Percentiles rank a stretch among this genome's conserved stretches.
phyloP scores from a whole-genome alignment of 1,284 basidiomycete genomes.

The Athelia sp. region DNA sequence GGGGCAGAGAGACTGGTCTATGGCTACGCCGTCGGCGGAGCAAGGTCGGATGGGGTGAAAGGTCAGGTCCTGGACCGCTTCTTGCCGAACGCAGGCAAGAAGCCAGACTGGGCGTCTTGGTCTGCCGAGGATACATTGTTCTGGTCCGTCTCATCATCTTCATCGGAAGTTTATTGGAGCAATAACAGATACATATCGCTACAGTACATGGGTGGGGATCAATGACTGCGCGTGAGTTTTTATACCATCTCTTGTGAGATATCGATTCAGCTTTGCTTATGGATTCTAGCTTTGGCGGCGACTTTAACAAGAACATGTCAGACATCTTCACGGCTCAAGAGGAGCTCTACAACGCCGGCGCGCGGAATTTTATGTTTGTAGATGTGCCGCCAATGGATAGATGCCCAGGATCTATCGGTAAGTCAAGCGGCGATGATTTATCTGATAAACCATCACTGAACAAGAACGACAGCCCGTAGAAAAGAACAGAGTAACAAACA shows the following conservation, averaged over 20 bases:
- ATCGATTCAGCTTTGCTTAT: not conserved
- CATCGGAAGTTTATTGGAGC: no score
- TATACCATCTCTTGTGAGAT: constrained; percentile 1
- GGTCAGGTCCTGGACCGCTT: constrained; percentile 35
- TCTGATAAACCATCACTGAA: constrained; percentile 6
- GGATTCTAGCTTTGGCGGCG: not conserved
- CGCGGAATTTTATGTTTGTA: constrained; percentile 60
- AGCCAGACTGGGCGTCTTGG: constrained; percentile 38
- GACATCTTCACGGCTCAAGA: constrained; percentile 37
- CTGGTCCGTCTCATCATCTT: constrained; percentile 21
- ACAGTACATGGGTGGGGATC: constrained; percentile 63
- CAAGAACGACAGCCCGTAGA: constrained; percentile 7
- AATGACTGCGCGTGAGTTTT: constrained; percentile 52
- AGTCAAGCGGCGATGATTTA: constrained; percentile 21
- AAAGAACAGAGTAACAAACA: constrained; percentile 4
- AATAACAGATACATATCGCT: no score
- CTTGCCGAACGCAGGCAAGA: constrained; percentile 28
- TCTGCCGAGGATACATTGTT: constrained; percentile 38
- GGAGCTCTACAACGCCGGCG: constrained; percentile 42
- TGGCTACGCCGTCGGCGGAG: constrained; percentile 46
- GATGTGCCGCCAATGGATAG: constrained; percentile 56
- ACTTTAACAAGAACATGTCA: constrained; percentile 9
- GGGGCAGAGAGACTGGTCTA: constrained; percentile 39
- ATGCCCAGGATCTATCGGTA: constrained; percentile 26
- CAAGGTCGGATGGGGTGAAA: constrained; percentile 31